A percentile compares a stretch with the other conserved stretches of the same genome.
phyloP scores from a whole-genome alignment of 2,329 filamentous ascomycete genomes.

The Penicillium psychrosexuale region DNA sequence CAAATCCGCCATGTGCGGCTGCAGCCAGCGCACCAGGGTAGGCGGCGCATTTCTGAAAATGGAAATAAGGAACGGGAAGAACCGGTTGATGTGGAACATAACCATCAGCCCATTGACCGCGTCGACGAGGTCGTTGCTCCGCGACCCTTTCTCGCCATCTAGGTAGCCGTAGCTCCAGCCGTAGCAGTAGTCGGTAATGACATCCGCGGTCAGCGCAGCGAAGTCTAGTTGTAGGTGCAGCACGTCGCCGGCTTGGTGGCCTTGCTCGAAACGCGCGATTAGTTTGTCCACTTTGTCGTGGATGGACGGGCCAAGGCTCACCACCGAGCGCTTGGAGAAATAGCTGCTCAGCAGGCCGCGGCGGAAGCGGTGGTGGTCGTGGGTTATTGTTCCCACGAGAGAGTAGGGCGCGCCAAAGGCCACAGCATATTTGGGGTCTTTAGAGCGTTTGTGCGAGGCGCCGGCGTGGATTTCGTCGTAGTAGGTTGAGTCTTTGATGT shows the following conservation, averaged over 20 bases:
- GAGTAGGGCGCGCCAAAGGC: constrained; percentile 20
- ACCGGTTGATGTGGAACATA: constrained; percentile 25
- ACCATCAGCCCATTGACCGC: constrained; percentile 25
- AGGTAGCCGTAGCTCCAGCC: constrained; percentile 34
- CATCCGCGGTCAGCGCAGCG: constrained; percentile 35
- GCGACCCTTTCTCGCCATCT: constrained; percentile 23
- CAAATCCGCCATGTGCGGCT: constrained; percentile 21
- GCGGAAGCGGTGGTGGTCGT: constrained; percentile 44
- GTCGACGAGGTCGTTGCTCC: constrained; percentile 25
- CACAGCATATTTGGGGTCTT: constrained; percentile 18
- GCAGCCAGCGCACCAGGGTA: constrained; percentile 17
- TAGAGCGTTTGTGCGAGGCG: constrained; percentile 17
- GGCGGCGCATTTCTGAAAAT: constrained; percentile 26
- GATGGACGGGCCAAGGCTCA: constrained; percentile 39
- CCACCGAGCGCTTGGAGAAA: constrained; percentile 45
- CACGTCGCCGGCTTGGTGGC: constrained; percentile 12
- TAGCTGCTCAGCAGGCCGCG: constrained; percentile 44
- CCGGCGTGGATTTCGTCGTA: constrained; percentile 35
- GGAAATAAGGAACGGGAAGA: constrained; percentile 30
- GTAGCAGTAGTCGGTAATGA: constrained; percentile 41
- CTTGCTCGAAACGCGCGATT: constrained; percentile 24
- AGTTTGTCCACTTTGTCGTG: constrained; percentile 34
- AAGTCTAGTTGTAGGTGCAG: constrained; percentile 27
- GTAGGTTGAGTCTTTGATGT: constrained; percentile 37
- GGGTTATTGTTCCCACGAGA: constrained; percentile 34